Percentiles rank a stretch among this genome's conserved stretches.
phyloP scores from a whole-genome alignment of 2,329 filamentous ascomycete species.

The Botryotinia calthae region DNA sequence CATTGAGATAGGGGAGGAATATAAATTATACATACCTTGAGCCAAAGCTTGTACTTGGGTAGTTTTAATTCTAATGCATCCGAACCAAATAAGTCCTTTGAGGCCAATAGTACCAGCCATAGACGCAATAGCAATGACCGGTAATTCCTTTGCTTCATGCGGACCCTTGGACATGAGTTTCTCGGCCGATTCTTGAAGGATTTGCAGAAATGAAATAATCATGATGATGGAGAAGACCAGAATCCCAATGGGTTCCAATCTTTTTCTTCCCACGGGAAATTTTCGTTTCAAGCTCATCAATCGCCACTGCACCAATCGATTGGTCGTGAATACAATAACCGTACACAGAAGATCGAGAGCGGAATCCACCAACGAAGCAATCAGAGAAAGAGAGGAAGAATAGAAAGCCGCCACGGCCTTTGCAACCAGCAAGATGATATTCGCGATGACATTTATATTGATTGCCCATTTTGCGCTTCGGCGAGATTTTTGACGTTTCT shows the following conservation, averaged over 20 bases:
- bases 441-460: constrained; percentile 58
- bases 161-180: constrained; percentile 49
- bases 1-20: accelerated
- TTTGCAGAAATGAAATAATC: constrained; percentile 60
- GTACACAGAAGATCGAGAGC: constrained; percentile 59
- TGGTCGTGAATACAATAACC: constrained; percentile 57
- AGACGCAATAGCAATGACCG: constrained; percentile 51
- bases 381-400: constrained; percentile 56
- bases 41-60: constrained; percentile 60
- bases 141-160: constrained; percentile 46
- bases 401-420: constrained; percentile 52
- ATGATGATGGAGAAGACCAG: constrained; percentile 60
- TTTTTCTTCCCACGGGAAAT: constrained; percentile 54
- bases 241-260: constrained; percentile 58
- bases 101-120: constrained; percentile 54
- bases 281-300: constrained; percentile 48
- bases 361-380: constrained; percentile 58
- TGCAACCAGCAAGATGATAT: constrained; percentile 53
- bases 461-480: constrained; percentile 55
- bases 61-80: constrained; percentile 55
- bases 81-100: constrained; percentile 58
- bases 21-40: constrained; percentile 40
- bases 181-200: constrained; percentile 55
- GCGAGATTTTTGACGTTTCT: constrained; percentile 46
- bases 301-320: constrained; percentile 56